Percentiles rank a stretch among this genome's conserved stretches.
These are phyloP conservation scores for Yamadazyma ubonensis DNA, from an alignment of 805 yeast genomes.

Conservation along the genomic window DNA sequence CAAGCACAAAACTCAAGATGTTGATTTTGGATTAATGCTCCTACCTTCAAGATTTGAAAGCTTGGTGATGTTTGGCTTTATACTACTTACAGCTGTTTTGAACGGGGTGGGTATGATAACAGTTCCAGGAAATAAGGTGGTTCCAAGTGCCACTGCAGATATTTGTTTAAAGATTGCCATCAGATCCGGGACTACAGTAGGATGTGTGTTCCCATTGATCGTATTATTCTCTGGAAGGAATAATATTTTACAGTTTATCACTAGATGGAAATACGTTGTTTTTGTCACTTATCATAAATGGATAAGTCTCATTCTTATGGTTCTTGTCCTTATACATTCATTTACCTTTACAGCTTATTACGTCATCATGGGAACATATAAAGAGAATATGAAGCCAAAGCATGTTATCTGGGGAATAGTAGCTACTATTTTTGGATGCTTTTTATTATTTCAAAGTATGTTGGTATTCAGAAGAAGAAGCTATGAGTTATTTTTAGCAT, in stretches of 20 bases:
- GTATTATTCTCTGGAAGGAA: slow-evolving; percentile 69
- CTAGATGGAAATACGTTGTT: slow-evolving; percentile 52
- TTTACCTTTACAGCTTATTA: slow-evolving; percentile 43
- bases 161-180: slow-evolving; percentile 34
- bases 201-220: slow-evolving; percentile 54
- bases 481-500: slow-evolving; percentile 49
- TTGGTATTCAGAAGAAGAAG: slow-evolving; percentile 47
- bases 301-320: slow-evolving; percentile 43
- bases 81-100: slow-evolving; percentile 17
- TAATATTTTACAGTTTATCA: slow-evolving; percentile 55
- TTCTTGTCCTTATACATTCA: slow-evolving; percentile 45
- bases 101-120: slow-evolving; percentile 9
- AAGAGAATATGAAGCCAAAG: slow-evolving; percentile 4
- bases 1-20: slow-evolving; percentile 17
- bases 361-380: slow-evolving; percentile 1
- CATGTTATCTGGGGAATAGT: slow-evolving; percentile 28
- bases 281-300: slow-evolving; percentile 59
- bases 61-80: slow-evolving; percentile 21
- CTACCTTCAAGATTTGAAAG: slow-evolving; percentile 37
- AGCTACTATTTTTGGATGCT: slow-evolving; percentile 29
- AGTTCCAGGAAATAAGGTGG: slow-evolving; percentile 7
- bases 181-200: slow-evolving; percentile 50
- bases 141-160: slow-evolving; percentile 3
- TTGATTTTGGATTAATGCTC: slow-evolving; percentile 16
- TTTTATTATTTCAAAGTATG: slow-evolving; percentile 47